Evolutionary conservation across 768 basidiomycete genomes (phyloP).

Genomic region (Lactifluus pinguis): DNA sequence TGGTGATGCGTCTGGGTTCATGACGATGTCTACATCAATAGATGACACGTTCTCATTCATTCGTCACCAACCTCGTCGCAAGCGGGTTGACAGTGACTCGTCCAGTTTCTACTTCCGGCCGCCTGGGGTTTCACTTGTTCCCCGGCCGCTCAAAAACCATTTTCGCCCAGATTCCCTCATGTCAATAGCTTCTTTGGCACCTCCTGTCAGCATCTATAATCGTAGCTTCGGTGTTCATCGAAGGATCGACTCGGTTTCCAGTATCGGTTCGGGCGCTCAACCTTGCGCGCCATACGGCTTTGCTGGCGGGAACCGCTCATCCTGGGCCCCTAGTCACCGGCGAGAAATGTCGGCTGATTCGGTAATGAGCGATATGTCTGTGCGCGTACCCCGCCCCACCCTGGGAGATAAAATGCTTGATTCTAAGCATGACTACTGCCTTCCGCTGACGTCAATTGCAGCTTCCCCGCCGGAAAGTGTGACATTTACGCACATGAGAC

Average conservation of each 20-base stretch:
- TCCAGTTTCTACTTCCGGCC: slow-evolving; percentile 71
- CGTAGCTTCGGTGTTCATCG: slow-evolving; percentile 45
- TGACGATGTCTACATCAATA: slow-evolving; percentile 33
- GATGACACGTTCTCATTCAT: slow-evolving; percentile 72
- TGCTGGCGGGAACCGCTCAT: slow-evolving; percentile 44
- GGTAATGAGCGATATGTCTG: slow-evolving; percentile 52
- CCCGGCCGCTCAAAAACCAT: slow-evolving; percentile 36
- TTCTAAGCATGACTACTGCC: slow-evolving; percentile 40
- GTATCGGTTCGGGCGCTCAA: slow-evolving; percentile 47
- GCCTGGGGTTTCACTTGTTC: slow-evolving; percentile 22
- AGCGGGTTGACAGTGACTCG: slow-evolving; percentile 63
- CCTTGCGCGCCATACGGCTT: slow-evolving; percentile 44
- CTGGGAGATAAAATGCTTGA: slow-evolving; percentile 87
- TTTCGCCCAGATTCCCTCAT: slow-evolving; percentile 46
- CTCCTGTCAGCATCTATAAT: slow-evolving; percentile 67
- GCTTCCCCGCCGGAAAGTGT: slow-evolving; percentile 51
- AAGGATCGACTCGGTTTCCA: slow-evolving; percentile 50
- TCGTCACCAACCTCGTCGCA: slow-evolving; percentile 31
- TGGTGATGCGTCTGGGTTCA: slow-evolving; percentile 49
- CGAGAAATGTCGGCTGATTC: slow-evolving; percentile 58
- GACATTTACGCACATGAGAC: slow-evolving; percentile 23
- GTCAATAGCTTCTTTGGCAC: slow-evolving; percentile 48
- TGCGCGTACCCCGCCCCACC: slow-evolving; percentile 57
- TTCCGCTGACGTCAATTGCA: slow-evolving; percentile 53
- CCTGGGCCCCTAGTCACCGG: slow-evolving; percentile 48